Conservation (phyloP, 2,329 filamentous ascomycete genomes). For the Colletotrichum filicis region DNA sequence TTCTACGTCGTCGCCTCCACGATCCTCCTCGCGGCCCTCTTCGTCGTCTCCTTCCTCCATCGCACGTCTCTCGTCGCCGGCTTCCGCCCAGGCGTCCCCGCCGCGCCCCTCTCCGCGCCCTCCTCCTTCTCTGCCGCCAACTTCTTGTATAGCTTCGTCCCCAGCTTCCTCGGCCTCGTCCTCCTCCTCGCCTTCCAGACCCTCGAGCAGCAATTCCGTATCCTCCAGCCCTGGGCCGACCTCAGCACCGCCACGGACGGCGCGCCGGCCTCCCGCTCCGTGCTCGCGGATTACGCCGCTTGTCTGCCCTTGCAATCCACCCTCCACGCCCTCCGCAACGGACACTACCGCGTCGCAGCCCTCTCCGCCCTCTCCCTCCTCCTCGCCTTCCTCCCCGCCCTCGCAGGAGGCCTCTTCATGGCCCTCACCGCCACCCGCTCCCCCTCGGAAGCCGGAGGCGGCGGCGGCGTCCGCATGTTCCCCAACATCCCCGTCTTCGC, state of each 20-base stretch:
- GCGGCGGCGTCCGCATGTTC: slow-evolving; percentile 69
- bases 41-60: slow-evolving; percentile 83
- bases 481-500: slow-evolving; percentile 80
- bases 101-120: slow-evolving; percentile 60
- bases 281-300: slow-evolving; percentile 78
- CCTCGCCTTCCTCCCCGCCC: slow-evolving; percentile 72
- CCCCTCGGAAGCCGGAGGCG: slow-evolving; percentile 39
- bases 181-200: slow-evolving; percentile 75
- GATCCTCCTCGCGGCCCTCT: slow-evolving; percentile 74
- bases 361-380: slow-evolving; percentile 69
- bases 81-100: slow-evolving; percentile 76
- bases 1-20: slow-evolving; percentile 71
- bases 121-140: slow-evolving; percentile 85
- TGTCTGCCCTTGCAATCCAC: slow-evolving; percentile 71
- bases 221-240: slow-evolving; percentile 76
- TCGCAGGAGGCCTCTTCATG: slow-evolving; percentile 79
- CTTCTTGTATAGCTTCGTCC: slow-evolving; percentile 86
- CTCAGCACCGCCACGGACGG: slow-evolving; percentile 66
- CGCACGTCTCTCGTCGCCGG: slow-evolving; percentile 73
- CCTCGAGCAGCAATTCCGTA: slow-evolving; percentile 73
- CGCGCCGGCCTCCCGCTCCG: slow-evolving; percentile 68
- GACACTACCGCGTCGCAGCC: slow-evolving; percentile 73
- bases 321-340: slow-evolving; percentile 66
- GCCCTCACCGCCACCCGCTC: slow-evolving; percentile 66
- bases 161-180: slow-evolving; percentile 73